Evolutionary conservation across 352 stramenopile species (phyloP).

Genomic region (Phytophthora capsici): DNA sequence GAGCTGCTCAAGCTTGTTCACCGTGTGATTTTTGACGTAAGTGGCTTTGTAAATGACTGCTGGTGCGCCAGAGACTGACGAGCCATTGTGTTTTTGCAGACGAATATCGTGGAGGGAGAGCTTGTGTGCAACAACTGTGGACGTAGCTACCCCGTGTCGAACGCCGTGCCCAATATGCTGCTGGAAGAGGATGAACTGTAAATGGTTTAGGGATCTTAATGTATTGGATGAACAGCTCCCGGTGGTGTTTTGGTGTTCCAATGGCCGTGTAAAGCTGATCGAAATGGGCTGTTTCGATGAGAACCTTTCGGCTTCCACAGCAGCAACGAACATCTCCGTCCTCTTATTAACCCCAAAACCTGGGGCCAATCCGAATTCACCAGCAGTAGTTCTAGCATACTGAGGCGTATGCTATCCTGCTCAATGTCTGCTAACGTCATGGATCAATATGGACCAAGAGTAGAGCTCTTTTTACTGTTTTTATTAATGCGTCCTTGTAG

Average conservation of each 20-base stretch:
- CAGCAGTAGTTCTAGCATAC: no score
- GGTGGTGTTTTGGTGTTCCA: not conserved
- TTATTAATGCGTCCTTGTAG: no score
- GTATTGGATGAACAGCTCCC: slow-evolving; percentile 21
- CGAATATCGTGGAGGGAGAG: slow-evolving; percentile 86
- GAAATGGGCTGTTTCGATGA: no score
- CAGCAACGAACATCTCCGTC: no score
- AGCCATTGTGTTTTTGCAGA: slow-evolving; percentile 38
- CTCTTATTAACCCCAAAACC: no score
- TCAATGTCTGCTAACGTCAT: no score
- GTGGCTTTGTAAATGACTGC: not conserved
- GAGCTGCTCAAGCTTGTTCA: slow-evolving; percentile 81
- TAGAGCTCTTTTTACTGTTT: no score
- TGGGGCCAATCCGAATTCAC: no score
- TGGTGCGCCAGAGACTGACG: no score
- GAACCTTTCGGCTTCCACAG: no score
- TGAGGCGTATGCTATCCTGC: no score
- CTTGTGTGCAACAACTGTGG: slow-evolving; percentile 88
- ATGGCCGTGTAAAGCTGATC: not conserved
- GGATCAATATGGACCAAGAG: no score
- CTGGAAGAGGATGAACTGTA: slow-evolving; percentile 89
- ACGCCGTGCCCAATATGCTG: slow-evolving; percentile 88
- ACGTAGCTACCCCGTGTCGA: slow-evolving; percentile 77
- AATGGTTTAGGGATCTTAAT: slow-evolving; percentile 27
- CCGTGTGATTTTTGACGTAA: slow-evolving; percentile 82